Base-by-base conservation (phyloP, 371 early-diverging fungal species). In the Neoconidiobolus thromboides region DNA sequence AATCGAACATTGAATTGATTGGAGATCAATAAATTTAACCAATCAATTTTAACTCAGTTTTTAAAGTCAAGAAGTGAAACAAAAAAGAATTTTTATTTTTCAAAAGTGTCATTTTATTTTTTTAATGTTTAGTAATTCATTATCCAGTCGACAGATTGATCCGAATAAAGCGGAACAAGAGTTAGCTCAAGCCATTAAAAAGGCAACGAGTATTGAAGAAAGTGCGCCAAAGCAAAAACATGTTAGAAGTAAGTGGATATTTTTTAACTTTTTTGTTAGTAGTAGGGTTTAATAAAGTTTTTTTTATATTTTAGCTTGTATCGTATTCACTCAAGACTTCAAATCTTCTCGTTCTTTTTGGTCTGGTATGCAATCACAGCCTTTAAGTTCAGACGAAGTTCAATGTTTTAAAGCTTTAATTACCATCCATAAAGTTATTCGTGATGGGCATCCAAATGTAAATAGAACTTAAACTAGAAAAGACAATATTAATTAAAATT, bases 181-280 rank as follows among this genome's bases (percentile, higher is more conserved):
- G 58, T 80, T 96, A 43, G 76, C 87, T 58, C 76, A 75, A 43
- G 82, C 86, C 67, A 88, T 95, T 60, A 88, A 84, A 65, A 96
- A 96, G 73, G 94, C 95, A 10, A 85, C 89, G 10, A 82, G 80
- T 54, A 62, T 74, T 38, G 95, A 93, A 52, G 96, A 96, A 70
- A 80, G 85, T 9, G 89, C 97, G 9, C 97, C 97, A 60, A 96
- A 96, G 71, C 94, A 93, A 68, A 96, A 96, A 73, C 97, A 96
- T 71, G 96, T 95, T 51, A 71, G 89, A 73, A 83, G 84, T 82
- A 80, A 65, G 79, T 69, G 55, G 10, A n/a, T 36, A 37, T 63
- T 49, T 40, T 6, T 26, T 55, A 36, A 26, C 26, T 26, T 26
- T 26, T 26, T 26, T 26, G 26, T 26, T 39, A 12, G 6, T 7